These are phyloP conservation scores for Flaveria robusta DNA, from an alignment of 129 eudicot species.

Conservation along the genomic window DNA sequence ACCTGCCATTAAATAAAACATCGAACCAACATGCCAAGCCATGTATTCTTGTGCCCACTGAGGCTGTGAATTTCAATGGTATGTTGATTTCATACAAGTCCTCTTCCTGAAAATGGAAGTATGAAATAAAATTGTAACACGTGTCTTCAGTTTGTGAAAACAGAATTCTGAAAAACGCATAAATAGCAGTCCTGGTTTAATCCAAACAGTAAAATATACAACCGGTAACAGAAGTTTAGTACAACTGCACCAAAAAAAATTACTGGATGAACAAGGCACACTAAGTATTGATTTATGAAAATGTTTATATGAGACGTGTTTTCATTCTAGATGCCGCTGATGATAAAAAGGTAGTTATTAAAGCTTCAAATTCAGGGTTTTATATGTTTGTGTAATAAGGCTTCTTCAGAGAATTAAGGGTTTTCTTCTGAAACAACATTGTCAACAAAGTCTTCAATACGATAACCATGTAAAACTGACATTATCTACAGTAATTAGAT, in stretches of 20 bases:
- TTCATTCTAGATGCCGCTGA: neutral
- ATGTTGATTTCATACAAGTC: conserved; percentile 80
- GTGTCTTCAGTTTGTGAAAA: neutral
- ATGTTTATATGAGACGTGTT: neutral
- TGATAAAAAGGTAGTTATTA: neutral
- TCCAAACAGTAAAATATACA: neutral
- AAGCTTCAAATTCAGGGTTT: neutral
- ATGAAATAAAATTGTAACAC: neutral
- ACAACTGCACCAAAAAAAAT: neutral
- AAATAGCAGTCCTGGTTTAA: neutral
- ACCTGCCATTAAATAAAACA: conserved; percentile 95
- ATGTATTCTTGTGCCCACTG: conserved; percentile 81
- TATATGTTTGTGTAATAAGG: neutral
- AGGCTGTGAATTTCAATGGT: conserved; percentile 70
- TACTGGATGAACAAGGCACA: neutral
- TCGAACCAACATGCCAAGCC: conserved; percentile 99
- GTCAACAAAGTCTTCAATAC: neutral
- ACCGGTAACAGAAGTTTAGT: neutral
- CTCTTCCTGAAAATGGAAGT: conserved; percentile 66
- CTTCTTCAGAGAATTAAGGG: neutral
- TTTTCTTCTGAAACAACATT: neutral
- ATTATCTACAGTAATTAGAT: neutral
- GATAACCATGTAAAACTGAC: neutral
- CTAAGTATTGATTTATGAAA: neutral
- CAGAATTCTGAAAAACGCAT: neutral